Percentiles rank a stretch among this genome's conserved stretches.
Evolutionary conservation across 2,329 filamentous ascomycete genomes (phyloP).

Genomic region (Knufia fluminis): DNA sequence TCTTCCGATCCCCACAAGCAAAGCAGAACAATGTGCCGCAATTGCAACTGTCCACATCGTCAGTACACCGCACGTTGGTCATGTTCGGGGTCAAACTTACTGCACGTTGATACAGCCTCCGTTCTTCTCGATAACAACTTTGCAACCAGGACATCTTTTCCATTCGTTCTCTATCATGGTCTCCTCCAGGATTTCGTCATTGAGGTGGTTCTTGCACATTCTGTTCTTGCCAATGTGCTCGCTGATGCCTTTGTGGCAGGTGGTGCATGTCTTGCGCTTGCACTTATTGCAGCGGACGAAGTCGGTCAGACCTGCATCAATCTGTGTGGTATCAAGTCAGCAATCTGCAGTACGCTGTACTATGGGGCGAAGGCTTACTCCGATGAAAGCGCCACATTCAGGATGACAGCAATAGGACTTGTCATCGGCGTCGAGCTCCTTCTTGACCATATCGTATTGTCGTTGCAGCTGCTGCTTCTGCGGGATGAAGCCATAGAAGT

Average conservation of each 20-base stretch:
- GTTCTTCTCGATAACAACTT: slow-evolving; percentile 1
- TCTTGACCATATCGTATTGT: neutral
- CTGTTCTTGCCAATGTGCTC: neutral
- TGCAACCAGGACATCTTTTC: slow-evolving; percentile 1
- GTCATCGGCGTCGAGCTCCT: neutral
- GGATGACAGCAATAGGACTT: slow-evolving; percentile 4
- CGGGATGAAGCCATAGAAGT: neutral
- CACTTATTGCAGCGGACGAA: neutral
- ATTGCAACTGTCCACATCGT: neutral
- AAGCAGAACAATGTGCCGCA: slow-evolving; percentile 4
- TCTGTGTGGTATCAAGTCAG: neutral
- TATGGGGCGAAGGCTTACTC: neutral
- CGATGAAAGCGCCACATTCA: neutral
- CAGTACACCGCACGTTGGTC: neutral
- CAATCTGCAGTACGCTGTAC: neutral
- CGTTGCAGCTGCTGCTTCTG: neutral
- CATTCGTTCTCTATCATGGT: neutral
- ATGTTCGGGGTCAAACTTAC: neutral
- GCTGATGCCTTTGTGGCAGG: neutral
- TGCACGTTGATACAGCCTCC: neutral
- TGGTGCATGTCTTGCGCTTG: neutral
- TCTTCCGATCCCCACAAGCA: neutral
- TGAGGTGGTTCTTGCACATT: neutral
- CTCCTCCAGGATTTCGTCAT: neutral
- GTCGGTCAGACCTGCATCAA: neutral